Percentiles rank a stretch among this genome's conserved stretches.
Conservation (phyloP, 192 early-diverging fungal genomes). For the Phlyctochytrium bullatum region DNA sequence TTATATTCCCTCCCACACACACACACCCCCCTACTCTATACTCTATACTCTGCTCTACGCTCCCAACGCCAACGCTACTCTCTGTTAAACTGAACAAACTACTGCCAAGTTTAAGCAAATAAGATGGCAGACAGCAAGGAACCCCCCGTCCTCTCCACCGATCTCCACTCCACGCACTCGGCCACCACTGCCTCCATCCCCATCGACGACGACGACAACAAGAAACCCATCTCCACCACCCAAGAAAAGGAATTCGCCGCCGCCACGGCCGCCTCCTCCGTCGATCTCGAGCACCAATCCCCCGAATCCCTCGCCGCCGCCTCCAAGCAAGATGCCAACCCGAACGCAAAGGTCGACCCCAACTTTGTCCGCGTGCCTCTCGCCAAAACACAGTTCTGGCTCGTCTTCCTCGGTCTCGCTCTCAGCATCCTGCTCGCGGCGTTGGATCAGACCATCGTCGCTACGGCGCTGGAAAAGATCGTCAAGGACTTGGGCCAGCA, state of each 20-base stretch:
- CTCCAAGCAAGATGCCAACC: neutral
- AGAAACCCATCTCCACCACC: neutral
- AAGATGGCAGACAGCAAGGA: too few species aligned
- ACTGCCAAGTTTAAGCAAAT: too few species aligned
- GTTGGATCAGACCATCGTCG: slow-evolving; percentile 79
- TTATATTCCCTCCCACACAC: neutral
- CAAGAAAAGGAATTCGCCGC: neutral
- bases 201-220: neutral
- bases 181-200: neutral
- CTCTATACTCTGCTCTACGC: neutral
- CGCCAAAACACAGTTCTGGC: slow-evolving; percentile 10
- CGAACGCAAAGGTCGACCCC: neutral
- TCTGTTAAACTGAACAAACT: too few species aligned
- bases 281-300: neutral
- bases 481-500: slow-evolving; percentile 66
- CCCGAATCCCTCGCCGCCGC: neutral
- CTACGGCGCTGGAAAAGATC: slow-evolving; percentile 69
- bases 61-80: neutral
- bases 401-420: slow-evolving; percentile 26
- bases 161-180: neutral
- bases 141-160: neutral
- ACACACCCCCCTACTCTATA: neutral
- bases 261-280: neutral
- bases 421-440: slow-evolving; percentile 70
- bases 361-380: slow-evolving; percentile 18